Base-by-base conservation (phyloP, 345 rosid genomes). In the Rhodamnia rubescens region DNA sequence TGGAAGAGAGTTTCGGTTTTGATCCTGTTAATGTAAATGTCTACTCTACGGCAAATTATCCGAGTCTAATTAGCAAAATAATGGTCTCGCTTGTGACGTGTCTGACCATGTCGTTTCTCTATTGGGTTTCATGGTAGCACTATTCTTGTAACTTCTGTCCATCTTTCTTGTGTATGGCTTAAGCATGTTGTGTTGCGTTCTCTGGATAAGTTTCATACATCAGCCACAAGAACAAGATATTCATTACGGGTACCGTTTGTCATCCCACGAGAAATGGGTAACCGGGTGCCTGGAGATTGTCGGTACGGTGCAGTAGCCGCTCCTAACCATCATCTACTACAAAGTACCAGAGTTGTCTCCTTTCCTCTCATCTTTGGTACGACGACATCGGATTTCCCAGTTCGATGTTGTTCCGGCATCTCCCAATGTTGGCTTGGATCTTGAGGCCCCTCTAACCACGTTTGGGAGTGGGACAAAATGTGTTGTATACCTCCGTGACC, bases 341-440 rank as follows among this genome's bases (percentile, higher is more conserved):
- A 5, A 59, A 0, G 0, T 13, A 2, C 20, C 7, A 1, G 40
- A 11, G 40, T 27, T 36, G 42, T 61, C 42, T 64, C 75, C 75
- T 29, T 29, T 64, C 22, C 21, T 15, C 18, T 15, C 53, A 11
- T 51, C 53, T 51, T 51, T 15, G 40, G 21, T 53, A 53, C 6
- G 15, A 51, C 4, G 18, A 52, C 16, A 69, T 32, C 24, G 3
- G 24, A 32, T 40, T 69, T 69, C 78, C 27, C 12, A 36, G 78
- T 18, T 32, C 4, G 24, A 44, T 69, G 7, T 18, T 3, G 12
- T 3, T 69, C 80, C 7, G 26, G 14, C 80, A 18, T 36, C 1
- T 69, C 1, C 2, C 3, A 47, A 36, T 5, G 26, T 36, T 1
- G 1, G 47, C 7, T 0, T 36, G 47, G 26, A 32, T 0, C 13